Evolutionary conservation across 306 rosid genomes (phyloP), one percentile per base, ranked within the genome.

Genomic region (Herpetospermum pedunculosum): DNA sequence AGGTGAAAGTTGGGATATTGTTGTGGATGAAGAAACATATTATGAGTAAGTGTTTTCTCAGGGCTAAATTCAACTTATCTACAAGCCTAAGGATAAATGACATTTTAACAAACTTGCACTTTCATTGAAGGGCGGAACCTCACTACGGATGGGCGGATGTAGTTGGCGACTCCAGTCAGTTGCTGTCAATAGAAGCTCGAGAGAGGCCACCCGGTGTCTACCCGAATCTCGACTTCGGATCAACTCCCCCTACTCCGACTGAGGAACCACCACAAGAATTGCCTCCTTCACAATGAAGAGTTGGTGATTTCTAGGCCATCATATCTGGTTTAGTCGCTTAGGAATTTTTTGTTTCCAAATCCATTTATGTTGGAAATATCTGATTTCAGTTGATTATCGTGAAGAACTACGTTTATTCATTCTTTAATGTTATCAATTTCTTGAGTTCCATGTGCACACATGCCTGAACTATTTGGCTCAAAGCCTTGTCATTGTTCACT

Each of bases 141-240:
- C 97, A 94, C 77, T 89, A 91, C 72, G 97, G 98, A 79, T 94
- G 97, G 98, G 96, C 96, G 8, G 98, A 94, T 77, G 96, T 89
- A 1, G 96, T 94, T 69, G 97, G 97, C 4, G 90, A 94, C 80
- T 94, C 98, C 18, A 88, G 83, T 80, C 98, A 86, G 68, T 82
- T 94, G 69, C 90, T 94, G 74, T 94, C 97, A 16, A 94, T 94
- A n/a, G 46, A 86, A 73, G 88, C 92, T 70, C 88, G 68, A 19
- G 92, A 85, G 84, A 86, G 88, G 84, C 97, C 98, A 38, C 95
- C 92, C 19, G 97, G 96, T 41, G 85, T 89, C 32, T 93, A 81
- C 59, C 96, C 95, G 53, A 83, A 77, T 76, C 52, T 88, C n/a
- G 96, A 89, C 69, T 91, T 94, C 12, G 86, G 89, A 49, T 75